Evolutionary conservation across 257 asterid genomes (phyloP).

Genomic region (Gentiana dahurica): DNA sequence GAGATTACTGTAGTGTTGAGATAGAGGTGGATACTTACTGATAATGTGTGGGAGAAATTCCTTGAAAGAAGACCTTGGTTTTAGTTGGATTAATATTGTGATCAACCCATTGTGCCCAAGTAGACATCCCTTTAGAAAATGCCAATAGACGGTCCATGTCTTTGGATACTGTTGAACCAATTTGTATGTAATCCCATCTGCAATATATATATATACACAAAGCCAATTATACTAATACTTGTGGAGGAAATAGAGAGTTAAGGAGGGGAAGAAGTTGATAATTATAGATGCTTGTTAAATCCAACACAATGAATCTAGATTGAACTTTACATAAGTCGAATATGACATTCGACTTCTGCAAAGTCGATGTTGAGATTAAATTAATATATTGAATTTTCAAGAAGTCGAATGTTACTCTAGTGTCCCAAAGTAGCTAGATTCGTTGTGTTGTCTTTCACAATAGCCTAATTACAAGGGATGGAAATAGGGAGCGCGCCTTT

Average conservation of each 20-base stretch:
- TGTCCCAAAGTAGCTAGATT: too few species aligned
- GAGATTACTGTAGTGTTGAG: neutral
- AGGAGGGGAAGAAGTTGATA: too few species aligned
- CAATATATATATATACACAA: neutral
- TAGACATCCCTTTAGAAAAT: constrained; percentile 33
- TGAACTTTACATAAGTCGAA: too few species aligned
- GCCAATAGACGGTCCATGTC: constrained; percentile 49
- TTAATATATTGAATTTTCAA: too few species aligned
- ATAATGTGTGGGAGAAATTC: constrained; percentile 47
- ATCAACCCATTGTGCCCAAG: constrained; percentile 59
- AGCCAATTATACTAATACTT: too few species aligned
- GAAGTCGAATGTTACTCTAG: too few species aligned
- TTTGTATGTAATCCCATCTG: constrained; percentile 52
- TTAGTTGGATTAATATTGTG: constrained; percentile 28
- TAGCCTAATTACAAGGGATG: neutral
- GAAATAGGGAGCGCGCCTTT: neutral
- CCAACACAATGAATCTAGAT: too few species aligned
- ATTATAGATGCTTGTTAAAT: too few species aligned
- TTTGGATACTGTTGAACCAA: constrained; percentile 24
- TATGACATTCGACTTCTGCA: too few species aligned
- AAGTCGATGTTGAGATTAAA: too few species aligned
- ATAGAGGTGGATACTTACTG: constrained; percentile 19
- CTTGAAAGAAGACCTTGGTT: constrained; percentile 48
- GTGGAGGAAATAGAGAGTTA: too few species aligned
- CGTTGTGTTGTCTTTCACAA: too few species aligned